A percentile compares a stretch with the other conserved stretches of the same genome.
Evolutionary conservation across 1,139 yeast species (phyloP).

Genomic region (Hemisphaericaspora lyxosophila): DNA sequence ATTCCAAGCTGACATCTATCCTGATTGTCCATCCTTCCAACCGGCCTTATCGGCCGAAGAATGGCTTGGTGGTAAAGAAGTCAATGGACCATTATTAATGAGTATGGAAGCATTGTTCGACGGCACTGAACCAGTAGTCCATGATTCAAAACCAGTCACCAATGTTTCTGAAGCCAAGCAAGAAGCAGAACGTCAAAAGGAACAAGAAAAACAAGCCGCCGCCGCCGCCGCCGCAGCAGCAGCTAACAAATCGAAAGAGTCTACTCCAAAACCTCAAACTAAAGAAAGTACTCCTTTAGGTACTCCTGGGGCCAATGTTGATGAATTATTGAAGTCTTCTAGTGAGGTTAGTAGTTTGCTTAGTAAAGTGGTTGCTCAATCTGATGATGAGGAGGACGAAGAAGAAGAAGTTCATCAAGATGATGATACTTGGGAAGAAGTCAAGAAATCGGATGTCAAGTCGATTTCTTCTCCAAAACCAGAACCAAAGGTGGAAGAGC

Average conservation of each 20-base stretch:
- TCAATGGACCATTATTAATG: slow-evolving; percentile 78
- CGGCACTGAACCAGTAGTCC: slow-evolving; percentile 55
- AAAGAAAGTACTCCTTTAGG: slow-evolving; percentile 8
- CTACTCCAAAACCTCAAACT: slow-evolving; percentile 10
- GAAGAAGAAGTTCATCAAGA: slow-evolving; percentile 21
- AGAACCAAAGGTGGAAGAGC: slow-evolving; percentile 16
- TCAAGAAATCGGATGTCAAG: slow-evolving; percentile 28
- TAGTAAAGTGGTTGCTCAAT: slow-evolving; percentile 38
- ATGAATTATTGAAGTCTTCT: slow-evolving; percentile 42
- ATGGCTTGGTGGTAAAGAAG: slow-evolving; percentile 74
- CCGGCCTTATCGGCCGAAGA: slow-evolving; percentile 80
- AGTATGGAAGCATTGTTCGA: slow-evolving; percentile 77
- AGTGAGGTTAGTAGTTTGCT: slow-evolving; percentile 38
- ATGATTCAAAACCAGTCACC: slow-evolving; percentile 35
- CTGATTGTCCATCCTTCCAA: slow-evolving; percentile 79
- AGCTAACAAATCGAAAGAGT: slow-evolving; percentile 2
- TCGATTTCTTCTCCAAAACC: slow-evolving; percentile 12
- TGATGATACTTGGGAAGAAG: slow-evolving; percentile 47
- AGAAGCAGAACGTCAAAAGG: slow-evolving; percentile 19
- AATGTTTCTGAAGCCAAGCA: slow-evolving; percentile 28
- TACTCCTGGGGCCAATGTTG: slow-evolving; percentile 29
- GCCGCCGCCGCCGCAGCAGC: not conserved
- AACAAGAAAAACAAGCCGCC: slow-evolving; percentile 18
- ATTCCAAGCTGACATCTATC: slow-evolving; percentile 90
- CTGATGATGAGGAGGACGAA: slow-evolving; percentile 42